These are phyloP conservation scores for Moelleriella libera DNA, from an alignment of 2,329 filamentous ascomycete genomes.

Conservation along the genomic window DNA sequence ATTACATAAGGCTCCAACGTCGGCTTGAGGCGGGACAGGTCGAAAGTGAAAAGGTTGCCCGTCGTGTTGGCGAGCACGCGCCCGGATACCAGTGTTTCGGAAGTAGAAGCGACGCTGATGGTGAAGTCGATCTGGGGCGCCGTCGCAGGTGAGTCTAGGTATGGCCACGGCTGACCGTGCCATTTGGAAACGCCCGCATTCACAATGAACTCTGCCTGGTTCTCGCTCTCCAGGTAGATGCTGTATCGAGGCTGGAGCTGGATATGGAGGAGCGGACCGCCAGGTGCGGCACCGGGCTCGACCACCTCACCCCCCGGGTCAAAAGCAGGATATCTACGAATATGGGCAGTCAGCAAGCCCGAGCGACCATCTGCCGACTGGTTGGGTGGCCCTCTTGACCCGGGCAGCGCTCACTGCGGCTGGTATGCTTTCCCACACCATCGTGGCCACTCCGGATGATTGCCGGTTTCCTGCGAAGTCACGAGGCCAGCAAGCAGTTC, in stretches of 20 bases:
- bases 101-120: constrained; percentile 18
- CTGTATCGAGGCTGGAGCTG: constrained; percentile 30
- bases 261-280: constrained; percentile 23
- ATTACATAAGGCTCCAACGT: constrained; percentile 23
- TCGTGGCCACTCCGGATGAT: constrained; percentile 26
- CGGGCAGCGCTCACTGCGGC: constrained; percentile 15
- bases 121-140: constrained; percentile 18
- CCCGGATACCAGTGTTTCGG: constrained; percentile 17
- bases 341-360: not conserved
- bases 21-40: constrained; percentile 19
- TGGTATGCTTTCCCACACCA: constrained; percentile 35
- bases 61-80: constrained; percentile 19
- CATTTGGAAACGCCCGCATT: constrained; percentile 26
- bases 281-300: constrained; percentile 16
- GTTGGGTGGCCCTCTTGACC: not conserved
- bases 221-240: constrained; percentile 28
- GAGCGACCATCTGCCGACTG: too few relatives aligned
- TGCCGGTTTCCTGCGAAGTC: constrained; percentile 18
- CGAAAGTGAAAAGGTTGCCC: constrained; percentile 21
- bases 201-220: constrained; percentile 26
- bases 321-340: constrained; percentile 23
- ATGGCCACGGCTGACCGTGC: constrained; percentile 21
- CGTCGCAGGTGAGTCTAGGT: constrained; percentile 8
- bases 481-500: not conserved
- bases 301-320: constrained; percentile 28